Evolutionary conservation across 768 basidiomycete species (phyloP).

Genomic region (Hygrophoropsis aurantiaca): DNA sequence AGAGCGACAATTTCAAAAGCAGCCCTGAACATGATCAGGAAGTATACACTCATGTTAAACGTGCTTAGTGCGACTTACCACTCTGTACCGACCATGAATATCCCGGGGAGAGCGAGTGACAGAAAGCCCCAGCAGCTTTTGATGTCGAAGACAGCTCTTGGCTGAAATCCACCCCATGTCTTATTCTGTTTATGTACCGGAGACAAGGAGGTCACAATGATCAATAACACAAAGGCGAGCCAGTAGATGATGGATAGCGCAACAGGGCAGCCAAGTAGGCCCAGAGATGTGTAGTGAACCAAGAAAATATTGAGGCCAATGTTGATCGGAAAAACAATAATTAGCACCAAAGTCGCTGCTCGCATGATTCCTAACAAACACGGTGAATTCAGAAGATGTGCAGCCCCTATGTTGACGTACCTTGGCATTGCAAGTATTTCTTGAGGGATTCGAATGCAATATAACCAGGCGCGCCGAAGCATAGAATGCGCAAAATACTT

Average conservation of each 20-base stretch:
- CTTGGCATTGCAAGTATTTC: slow-evolving; percentile 81
- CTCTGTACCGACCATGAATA: slow-evolving; percentile 79
- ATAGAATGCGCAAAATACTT: slow-evolving; percentile 60
- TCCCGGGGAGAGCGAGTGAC: slow-evolving; percentile 71
- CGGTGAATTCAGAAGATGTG: slow-evolving; percentile 1
- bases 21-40: slow-evolving; percentile 46
- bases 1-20: slow-evolving; percentile 83
- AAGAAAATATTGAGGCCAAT: slow-evolving; percentile 55
- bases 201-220: slow-evolving; percentile 49
- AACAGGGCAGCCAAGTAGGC: slow-evolving; percentile 64
- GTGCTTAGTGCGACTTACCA: slow-evolving; percentile 45
- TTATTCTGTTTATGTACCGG: slow-evolving; percentile 52
- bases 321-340: slow-evolving; percentile 68
- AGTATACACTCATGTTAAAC: neutral
- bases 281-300: slow-evolving; percentile 63
- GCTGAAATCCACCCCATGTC: slow-evolving; percentile 64
- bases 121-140: slow-evolving; percentile 58
- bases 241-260: slow-evolving; percentile 72
- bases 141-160: slow-evolving; percentile 42
- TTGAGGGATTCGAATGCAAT: slow-evolving; percentile 76
- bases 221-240: slow-evolving; percentile 60
- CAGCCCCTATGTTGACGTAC: slow-evolving; percentile 30
- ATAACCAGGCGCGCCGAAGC: slow-evolving; percentile 68
- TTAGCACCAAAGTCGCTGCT: slow-evolving; percentile 62
- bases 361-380: slow-evolving; percentile 64